Conservation (phyloP, 2,329 filamentous ascomycete species). For the Trichoderma koningii region DNA sequence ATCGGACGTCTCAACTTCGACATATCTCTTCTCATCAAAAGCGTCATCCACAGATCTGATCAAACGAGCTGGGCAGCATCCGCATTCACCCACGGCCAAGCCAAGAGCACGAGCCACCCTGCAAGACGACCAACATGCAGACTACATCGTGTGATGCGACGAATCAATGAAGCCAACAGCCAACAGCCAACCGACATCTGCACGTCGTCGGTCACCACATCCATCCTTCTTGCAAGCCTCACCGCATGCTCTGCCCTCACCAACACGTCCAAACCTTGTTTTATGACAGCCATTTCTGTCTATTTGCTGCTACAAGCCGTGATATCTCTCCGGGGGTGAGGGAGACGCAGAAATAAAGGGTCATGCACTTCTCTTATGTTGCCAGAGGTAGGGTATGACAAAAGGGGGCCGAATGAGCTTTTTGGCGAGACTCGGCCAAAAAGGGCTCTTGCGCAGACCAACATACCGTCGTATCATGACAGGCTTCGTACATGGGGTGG, state of each 20-base stretch:
- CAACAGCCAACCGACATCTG: conserved; percentile 14
- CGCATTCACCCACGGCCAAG: background rate
- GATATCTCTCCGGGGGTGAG: background rate
- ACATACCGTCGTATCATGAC: background rate
- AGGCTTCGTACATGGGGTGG: background rate
- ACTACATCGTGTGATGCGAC: background rate
- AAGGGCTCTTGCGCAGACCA: background rate
- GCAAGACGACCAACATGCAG: conserved; percentile 5
- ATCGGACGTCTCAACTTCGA: background rate
- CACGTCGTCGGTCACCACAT: conserved; percentile 1
- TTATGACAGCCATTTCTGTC: background rate
- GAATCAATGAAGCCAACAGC: background rate
- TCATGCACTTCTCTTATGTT: background rate
- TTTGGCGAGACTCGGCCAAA: background rate
- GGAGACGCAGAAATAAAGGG: background rate
- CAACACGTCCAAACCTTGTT: background rate
- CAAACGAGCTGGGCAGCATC: background rate
- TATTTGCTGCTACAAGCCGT: background rate
- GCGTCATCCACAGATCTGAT: background rate
- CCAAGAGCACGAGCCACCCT: background rate
- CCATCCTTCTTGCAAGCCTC: background rate
- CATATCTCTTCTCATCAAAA: background rate
- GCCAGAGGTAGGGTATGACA: background rate
- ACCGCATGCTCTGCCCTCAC: background rate
- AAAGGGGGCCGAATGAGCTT: background rate